Evolutionary conservation across 129 eudicot species (phyloP), one percentile per base, ranked within the genome.

Genomic region (Lonicera japonica): DNA sequence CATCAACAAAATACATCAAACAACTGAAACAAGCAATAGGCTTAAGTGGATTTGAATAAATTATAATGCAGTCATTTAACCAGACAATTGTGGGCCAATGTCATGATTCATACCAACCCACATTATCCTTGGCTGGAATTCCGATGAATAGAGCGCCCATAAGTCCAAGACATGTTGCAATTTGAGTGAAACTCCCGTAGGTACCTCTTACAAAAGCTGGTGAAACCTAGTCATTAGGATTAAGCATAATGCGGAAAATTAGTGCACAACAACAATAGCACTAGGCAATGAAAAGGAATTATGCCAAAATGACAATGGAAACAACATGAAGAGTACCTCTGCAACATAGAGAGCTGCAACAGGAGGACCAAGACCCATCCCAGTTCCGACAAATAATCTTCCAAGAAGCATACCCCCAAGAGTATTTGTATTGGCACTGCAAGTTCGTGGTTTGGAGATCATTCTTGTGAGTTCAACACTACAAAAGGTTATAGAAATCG

Each of bases 181-280:
- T 83, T 65, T 90, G 97, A 61, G 89, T 78, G 75, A 81, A 78
- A 65, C 97, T 86, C 55, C 97, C 97, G 55, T 78, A 90, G n/a
- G 97, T 90, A 57, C 97, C 97, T 67, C 97, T 79, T 17, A 86
- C 82, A 81, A 70, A 83, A 68, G 89, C 83, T 70, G 97, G 97
- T 56, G 97, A 80, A 48, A 84, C 92, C 97, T 90, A 77, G 65
- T 39, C 25, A 43, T 29, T 29, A 50, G 20, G 22, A 56, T 12
- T 10, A 48, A 34, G 61, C 45, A 64, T 47, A 56, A 61, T 23
- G 47, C 9, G 38, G n/a, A 63, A 17, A 6, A 22, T 5, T 17
- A 22, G 48, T 25, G 34, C 55, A 16, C 3, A 34, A 2, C 21
- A 13, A 5, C 8, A 25, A 34, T 17, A 43, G 5, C 21, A n/a